Evolutionary conservation across 164 flowering plant genomes (phyloP).

Genomic region (Houttuynia cordata): DNA sequence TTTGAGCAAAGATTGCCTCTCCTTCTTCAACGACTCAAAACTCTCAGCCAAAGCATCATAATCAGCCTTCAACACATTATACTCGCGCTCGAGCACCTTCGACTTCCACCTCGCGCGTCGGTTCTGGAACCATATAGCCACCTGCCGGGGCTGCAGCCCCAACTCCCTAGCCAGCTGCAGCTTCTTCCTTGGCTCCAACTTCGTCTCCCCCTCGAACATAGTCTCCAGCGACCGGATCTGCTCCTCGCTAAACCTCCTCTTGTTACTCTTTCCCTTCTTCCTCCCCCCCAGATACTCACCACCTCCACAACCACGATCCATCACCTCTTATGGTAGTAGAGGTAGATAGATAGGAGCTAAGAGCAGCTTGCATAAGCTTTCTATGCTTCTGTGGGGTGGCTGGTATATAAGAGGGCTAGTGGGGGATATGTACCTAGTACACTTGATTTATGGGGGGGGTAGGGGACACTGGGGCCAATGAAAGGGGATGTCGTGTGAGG

Average conservation of each 20-base stretch:
- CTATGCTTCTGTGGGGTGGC: neutral
- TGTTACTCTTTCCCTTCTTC: constrained; percentile 5
- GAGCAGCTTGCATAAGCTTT: neutral
- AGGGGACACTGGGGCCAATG: too few species aligned
- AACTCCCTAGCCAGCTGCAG: constrained; percentile 50
- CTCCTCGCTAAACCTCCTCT: constrained; percentile 12
- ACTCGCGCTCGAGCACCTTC: constrained; percentile 59
- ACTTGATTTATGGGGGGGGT: too few species aligned
- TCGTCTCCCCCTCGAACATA: constrained; percentile 52
- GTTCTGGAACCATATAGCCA: constrained; percentile 95
- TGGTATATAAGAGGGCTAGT: neutral
- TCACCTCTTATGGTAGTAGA: too few species aligned
- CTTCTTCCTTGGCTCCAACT: constrained; percentile 58
- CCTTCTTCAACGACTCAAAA: constrained; percentile 38
- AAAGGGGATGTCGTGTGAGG: too few species aligned
- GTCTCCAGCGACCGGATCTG: constrained; percentile 46
- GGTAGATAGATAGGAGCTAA: neutral
- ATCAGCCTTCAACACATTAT: constrained; percentile 22
- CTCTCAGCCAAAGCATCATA: constrained; percentile 32
- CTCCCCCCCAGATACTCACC: neutral
- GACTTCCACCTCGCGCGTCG: constrained; percentile 77
- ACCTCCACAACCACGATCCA: neutral
- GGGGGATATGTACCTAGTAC: neutral
- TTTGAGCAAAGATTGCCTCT: constrained; percentile 33
- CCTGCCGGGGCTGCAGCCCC: constrained; percentile 62